A percentile compares a stretch with the other conserved stretches of the same genome.
These are phyloP conservation scores for Chernovozyma sophiae-reginae DNA, from an alignment of 1,139 yeast species.

Conservation along the genomic window DNA sequence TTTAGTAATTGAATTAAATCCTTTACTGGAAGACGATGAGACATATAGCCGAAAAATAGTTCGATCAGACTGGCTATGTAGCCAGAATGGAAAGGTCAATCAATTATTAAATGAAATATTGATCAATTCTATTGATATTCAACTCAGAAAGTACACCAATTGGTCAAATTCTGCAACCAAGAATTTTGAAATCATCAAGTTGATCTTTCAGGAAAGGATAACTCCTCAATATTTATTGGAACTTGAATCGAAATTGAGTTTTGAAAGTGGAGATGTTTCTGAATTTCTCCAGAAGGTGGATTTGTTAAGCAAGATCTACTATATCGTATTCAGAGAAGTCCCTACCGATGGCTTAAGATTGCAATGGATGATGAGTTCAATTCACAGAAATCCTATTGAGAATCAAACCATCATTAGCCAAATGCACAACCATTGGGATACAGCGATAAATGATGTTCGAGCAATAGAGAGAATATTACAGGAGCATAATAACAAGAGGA, in stretches of 20 bases:
- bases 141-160: not conserved
- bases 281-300: slow-evolving; percentile 13
- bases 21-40: not conserved
- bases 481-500: not conserved
- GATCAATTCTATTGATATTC: not conserved
- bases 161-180: slow-evolving; percentile 5
- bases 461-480: not conserved
- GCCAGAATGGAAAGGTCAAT: not conserved
- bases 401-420: not conserved
- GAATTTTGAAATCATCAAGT: slow-evolving; percentile 15
- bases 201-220: slow-evolving; percentile 11
- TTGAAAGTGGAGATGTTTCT: slow-evolving; percentile 8
- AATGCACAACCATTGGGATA: not conserved
- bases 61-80: slow-evolving; percentile 1
- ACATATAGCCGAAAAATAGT: not conserved
- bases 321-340: slow-evolving; percentile 11
- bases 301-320: slow-evolving; percentile 11
- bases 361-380: slow-evolving; percentile 12
- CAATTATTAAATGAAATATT: slow-evolving; percentile 1
- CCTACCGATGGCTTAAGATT: slow-evolving; percentile 12
- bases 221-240: slow-evolving; percentile 13
- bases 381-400: not conserved
- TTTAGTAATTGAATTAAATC: not conserved
- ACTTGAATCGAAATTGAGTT: slow-evolving; percentile 11
- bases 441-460: not conserved